Base-by-base conservation (phyloP, 2,329 filamentous ascomycete species). In the Fusarium concolor region DNA sequence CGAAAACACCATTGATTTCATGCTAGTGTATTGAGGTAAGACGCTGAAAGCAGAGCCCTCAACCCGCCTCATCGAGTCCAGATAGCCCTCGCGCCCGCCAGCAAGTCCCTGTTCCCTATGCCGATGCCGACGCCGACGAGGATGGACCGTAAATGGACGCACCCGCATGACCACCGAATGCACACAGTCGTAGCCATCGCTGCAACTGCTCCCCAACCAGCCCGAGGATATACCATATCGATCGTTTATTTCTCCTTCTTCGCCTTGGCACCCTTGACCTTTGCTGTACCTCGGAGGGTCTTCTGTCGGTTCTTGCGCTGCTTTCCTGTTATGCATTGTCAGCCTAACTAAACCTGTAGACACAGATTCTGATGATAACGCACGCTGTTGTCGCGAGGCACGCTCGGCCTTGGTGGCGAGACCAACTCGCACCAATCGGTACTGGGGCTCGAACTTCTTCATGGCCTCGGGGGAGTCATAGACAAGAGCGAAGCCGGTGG, bases 271-370 rank as follows among this genome's bases (percentile, higher is more conserved):
- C 94, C 94, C 93, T 97, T 97, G 88, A 90, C 90, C 93, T 99
- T 99, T 80, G 94, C 95, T 79, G 93, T 97, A 83, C 96, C 96
- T 78, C 96, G 92, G 84, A 97, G 92, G 82, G 95, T 96, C 94
- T 99, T 98, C 86, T 92, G 90, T 84, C 95, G 90, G 93, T 99
- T 99, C 93, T 99, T 99, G 88, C 96, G 92, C 88, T 98, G 96
- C 90, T 99, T 99, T 91, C 95, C 95, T 98, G 85, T 87, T 46
- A 76, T 62, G 24, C 39, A 51, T 29, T 60, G 54, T 66, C 46
- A 59, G 56, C 42, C 42, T 44, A 20, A 43, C 45, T 58, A 58
- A 46, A 38, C 52, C 58, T 57, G 18, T 14, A 10, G 12, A 3
- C 7, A 7, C 5, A n/a, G n/a, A n/a, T 22, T 3, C 14, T 9